Evolutionary conservation across 2,329 filamentous ascomycete species (phyloP), one percentile per base, ranked within the genome.

Genomic region (Arthrinium phaeospermum): DNA sequence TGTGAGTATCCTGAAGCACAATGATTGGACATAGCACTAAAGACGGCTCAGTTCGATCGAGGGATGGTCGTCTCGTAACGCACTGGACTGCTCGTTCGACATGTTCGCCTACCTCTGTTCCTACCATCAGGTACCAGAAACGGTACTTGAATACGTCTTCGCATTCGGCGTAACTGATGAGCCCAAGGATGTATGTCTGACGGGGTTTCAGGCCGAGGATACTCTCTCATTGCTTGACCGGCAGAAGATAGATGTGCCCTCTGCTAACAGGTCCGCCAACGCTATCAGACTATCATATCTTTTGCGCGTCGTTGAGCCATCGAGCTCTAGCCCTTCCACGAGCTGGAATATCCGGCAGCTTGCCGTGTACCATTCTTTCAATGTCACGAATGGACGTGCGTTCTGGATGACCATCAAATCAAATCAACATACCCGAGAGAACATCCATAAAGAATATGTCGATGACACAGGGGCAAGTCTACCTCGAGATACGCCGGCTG

Each of bases 321-420:
- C 24, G 57, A 27, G 19, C 14, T 16, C 53, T 4, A 61, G 22
- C n/a, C 27, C 14, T 22, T 19, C 6, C 27, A 19, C 57, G 57
- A n/a, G 4, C 46, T 64, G 57, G 57, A 14, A 2, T 5, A 6
- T 64, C 22, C 57, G 57, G 13, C 57, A 64, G 34, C 14, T 41
- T 27, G 57, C 57, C n/a, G 57, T 64, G 3, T 64, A 83, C 72
- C 82, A 85, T 70, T 79, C 79, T 0, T 83, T 84, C 69, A 83
- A 86, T 73, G 24, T 82, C 1, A 72, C 78, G n/a, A 81, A 74
- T 34, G 78, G 79, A 1, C 73, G 75, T 44, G 68, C 79, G 8
- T 73, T 79, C 0, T 85, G 83, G 83, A 77, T 83, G 10, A 74
- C 80, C 7, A 72, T 83, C 10, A 85, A 85, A 75, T 83, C 73